Conservation (phyloP, 805 yeast genomes). For the Lipomyces kockii region DNA sequence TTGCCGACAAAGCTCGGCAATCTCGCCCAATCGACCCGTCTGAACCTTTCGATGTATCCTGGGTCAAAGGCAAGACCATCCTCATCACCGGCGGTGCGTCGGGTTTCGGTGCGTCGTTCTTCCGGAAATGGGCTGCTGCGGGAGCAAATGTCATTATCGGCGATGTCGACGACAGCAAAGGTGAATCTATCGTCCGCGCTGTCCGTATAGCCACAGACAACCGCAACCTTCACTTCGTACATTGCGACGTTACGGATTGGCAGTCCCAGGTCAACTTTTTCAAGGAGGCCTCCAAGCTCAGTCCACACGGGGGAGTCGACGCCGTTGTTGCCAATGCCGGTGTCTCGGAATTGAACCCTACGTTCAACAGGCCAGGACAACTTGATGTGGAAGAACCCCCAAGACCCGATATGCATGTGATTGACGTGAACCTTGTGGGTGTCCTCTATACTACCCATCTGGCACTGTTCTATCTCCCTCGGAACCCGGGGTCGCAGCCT, state of each 20-base stretch:
- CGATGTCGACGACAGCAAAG: neutral
- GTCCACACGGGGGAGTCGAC: slow-evolving; percentile 11
- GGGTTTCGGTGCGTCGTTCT: slow-evolving; percentile 10
- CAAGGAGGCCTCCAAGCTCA: slow-evolving; percentile 15
- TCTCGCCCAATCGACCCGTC: neutral
- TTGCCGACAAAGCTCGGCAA: neutral
- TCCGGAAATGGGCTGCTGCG: neutral
- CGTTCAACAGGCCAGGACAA: slow-evolving; percentile 7
- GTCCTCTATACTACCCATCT: slow-evolving; percentile 17
- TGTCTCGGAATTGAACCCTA: slow-evolving; percentile 12
- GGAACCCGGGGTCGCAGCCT: slow-evolving; percentile 12
- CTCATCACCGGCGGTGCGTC: slow-evolving; percentile 14
- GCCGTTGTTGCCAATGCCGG: slow-evolving; percentile 27
- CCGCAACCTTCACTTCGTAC: neutral
- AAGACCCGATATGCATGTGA: slow-evolving; percentile 13
- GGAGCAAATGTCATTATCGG: slow-evolving; percentile 13
- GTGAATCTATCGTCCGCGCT: neutral
- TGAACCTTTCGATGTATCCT: neutral
- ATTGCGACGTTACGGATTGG: slow-evolving; percentile 20
- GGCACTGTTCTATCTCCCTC: slow-evolving; percentile 15
- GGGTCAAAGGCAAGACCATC: slow-evolving; percentile 38
- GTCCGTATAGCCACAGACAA: neutral
- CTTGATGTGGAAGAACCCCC: slow-evolving; percentile 13
- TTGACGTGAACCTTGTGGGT: slow-evolving; percentile 21
- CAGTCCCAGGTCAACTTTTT: slow-evolving; percentile 20